phyloP scores from a whole-genome alignment of 129 eudicot genomes.

The Gnaphalium uliginosum region DNA sequence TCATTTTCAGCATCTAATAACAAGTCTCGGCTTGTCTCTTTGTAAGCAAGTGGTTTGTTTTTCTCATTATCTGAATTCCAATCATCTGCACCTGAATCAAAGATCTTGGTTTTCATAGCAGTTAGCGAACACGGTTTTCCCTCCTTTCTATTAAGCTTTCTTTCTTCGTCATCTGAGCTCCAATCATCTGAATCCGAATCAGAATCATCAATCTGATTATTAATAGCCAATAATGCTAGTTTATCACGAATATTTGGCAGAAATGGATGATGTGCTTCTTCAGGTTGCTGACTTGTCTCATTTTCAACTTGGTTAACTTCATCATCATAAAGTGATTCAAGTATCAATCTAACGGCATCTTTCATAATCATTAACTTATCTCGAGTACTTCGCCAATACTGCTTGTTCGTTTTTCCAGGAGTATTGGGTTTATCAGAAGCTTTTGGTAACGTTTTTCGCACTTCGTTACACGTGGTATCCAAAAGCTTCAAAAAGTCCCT shows the following conservation, averaged over 20 bases:
- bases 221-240: constrained; percentile 24
- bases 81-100: constrained; percentile 4
- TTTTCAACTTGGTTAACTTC: constrained; percentile 12
- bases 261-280: background rate
- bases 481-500: constrained; percentile 63
- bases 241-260: constrained; percentile 29
- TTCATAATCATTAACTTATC: constrained; percentile 34
- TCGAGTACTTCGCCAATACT: constrained; percentile 31
- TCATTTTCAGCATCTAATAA: background rate
- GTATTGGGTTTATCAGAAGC: background rate
- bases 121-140: constrained; percentile 3
- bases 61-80: constrained; percentile 25
- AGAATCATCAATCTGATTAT: constrained; percentile 21
- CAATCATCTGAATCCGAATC: constrained; percentile 36
- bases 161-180: constrained; percentile 33
- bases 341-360: constrained; percentile 34
- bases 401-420: constrained; percentile 15
- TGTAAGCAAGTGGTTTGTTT: constrained; percentile 1
- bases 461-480: constrained; percentile 61
- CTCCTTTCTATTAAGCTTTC: background rate
- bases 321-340: constrained; percentile 30
- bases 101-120: constrained; percentile 14
- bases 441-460: constrained; percentile 37
- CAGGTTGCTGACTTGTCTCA: background rate
- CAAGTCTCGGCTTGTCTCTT: background rate